phyloP scores from a whole-genome alignment of 2,329 filamentous ascomycete species.

The Hyphodiscus sp. region DNA sequence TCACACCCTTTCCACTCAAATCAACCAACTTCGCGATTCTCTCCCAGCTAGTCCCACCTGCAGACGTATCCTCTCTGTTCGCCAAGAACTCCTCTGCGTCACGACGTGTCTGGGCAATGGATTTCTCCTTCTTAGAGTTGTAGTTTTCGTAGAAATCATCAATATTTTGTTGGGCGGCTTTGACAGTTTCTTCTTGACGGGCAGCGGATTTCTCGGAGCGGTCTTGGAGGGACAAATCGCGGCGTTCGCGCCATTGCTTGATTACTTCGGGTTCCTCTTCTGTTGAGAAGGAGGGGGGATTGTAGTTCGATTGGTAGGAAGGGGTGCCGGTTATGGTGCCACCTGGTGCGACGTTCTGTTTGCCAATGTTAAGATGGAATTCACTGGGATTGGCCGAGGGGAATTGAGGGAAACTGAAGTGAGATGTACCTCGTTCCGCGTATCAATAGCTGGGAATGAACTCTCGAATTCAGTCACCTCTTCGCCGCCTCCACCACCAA shows the following conservation, averaged over 20 bases:
- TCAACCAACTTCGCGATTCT: slow-evolving; percentile 97
- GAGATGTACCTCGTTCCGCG: slow-evolving; percentile 56
- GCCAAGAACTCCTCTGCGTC: slow-evolving; percentile 91
- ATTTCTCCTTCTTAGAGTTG: slow-evolving; percentile 96
- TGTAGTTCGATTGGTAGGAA: slow-evolving; percentile 24
- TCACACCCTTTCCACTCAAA: slow-evolving; percentile 83
- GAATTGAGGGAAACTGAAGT: background rate
- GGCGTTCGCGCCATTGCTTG: slow-evolving; percentile 84
- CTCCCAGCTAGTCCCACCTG: slow-evolving; percentile 96
- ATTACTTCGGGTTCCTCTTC: slow-evolving; percentile 88
- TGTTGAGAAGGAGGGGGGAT: slow-evolving; percentile 36
- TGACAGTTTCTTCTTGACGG: slow-evolving; percentile 78
- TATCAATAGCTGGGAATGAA: slow-evolving; percentile 77
- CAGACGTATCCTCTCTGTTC: slow-evolving; percentile 84
- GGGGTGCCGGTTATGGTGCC: slow-evolving; percentile 70
- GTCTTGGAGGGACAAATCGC: slow-evolving; percentile 75
- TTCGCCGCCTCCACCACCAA: slow-evolving; percentile 49
- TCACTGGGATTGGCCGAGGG: background rate
- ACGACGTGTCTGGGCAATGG: slow-evolving; percentile 76
- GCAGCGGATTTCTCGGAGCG: slow-evolving; percentile 76
- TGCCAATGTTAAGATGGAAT: background rate
- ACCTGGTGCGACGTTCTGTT: slow-evolving; percentile 63
- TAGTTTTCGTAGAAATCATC: slow-evolving; percentile 99
- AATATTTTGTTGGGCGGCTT: slow-evolving; percentile 87
- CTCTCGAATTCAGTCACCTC: slow-evolving; percentile 62